phyloP scores from a whole-genome alignment of 495 filamentous ascomycete species.

The Letharia columbiana region DNA sequence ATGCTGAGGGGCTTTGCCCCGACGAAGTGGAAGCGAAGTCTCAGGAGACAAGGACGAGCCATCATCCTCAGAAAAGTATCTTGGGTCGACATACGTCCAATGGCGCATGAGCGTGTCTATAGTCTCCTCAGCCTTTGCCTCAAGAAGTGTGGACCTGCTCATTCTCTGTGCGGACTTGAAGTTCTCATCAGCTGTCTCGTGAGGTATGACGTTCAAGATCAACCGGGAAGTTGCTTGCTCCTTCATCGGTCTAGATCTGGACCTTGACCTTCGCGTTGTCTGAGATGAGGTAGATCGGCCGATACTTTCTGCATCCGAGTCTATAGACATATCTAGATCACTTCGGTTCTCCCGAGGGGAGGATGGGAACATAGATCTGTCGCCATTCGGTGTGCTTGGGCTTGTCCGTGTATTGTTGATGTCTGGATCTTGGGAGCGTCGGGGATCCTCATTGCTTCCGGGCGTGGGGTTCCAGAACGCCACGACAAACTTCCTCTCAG shows the following conservation, averaged over 20 bases:
- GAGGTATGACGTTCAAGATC: neutral
- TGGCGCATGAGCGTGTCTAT: neutral
- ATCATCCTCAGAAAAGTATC: neutral
- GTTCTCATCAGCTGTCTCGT: neutral
- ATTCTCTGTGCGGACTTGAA: neutral
- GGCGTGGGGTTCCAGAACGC: neutral
- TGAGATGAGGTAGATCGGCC: neutral
- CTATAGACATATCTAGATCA: neutral
- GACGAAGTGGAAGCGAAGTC: neutral
- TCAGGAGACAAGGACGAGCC: neutral
- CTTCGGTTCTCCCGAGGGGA: neutral
- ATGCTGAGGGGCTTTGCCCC: too few relatives aligned
- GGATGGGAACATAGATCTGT: neutral
- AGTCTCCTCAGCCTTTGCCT: slow-evolving; percentile 1
- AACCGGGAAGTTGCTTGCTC: neutral
- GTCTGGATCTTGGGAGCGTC: neutral
- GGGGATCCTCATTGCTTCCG: neutral
- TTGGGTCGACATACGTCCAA: neutral
- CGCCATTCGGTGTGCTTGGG: neutral
- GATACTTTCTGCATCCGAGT: neutral
- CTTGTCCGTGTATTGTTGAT: neutral
- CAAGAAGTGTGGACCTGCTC: neutral
- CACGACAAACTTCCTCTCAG: neutral
- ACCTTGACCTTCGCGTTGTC: neutral
- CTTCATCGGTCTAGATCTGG: neutral